A percentile compares a stretch with the other conserved stretches of the same genome.
Conservation (phyloP, 2,329 filamentous ascomycete species). For the Ophiostoma pallidulum region DNA sequence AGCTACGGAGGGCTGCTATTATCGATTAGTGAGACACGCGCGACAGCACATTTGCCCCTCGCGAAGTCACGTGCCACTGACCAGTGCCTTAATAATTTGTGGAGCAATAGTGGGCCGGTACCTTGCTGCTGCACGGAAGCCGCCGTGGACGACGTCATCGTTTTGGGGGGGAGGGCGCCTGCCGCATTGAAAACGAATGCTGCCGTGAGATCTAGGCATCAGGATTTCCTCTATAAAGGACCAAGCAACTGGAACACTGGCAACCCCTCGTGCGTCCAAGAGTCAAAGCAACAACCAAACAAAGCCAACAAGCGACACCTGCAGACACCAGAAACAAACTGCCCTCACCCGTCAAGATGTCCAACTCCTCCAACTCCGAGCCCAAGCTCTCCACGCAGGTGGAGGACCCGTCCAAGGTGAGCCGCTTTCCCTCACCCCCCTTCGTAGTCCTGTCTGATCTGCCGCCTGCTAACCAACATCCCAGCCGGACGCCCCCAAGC, state of each 20-base stretch:
- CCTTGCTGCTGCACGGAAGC: neutral
- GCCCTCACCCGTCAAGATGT: slow-evolving; percentile 5
- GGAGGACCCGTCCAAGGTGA: slow-evolving; percentile 20
- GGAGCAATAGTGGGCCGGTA: too few species aligned
- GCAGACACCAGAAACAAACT: neutral
- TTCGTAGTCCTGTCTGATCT: neutral
- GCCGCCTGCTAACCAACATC: neutral
- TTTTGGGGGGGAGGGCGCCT: neutral
- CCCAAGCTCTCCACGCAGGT: slow-evolving; percentile 18
- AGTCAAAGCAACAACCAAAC: neutral
- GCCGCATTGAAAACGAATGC: slow-evolving; percentile 5
- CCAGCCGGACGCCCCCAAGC: slow-evolving; percentile 17
- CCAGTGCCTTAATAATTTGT: too few species aligned
- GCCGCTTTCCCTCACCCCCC: neutral
- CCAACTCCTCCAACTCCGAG: slow-evolving; percentile 19
- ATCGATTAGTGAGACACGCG: slow-evolving; percentile 19
- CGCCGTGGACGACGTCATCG: slow-evolving; percentile 10
- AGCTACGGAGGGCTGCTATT: too few species aligned
- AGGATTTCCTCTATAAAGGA: neutral
- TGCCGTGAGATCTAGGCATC: slow-evolving; percentile 8
- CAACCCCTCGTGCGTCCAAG: neutral
- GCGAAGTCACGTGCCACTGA: slow-evolving; percentile 8
- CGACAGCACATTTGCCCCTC: slow-evolving; percentile 1
- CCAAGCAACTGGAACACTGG: too few species aligned
- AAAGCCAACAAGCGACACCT: neutral